Base-by-base conservation (phyloP, 139 green algal species). In the Closterium sp. region DNA sequence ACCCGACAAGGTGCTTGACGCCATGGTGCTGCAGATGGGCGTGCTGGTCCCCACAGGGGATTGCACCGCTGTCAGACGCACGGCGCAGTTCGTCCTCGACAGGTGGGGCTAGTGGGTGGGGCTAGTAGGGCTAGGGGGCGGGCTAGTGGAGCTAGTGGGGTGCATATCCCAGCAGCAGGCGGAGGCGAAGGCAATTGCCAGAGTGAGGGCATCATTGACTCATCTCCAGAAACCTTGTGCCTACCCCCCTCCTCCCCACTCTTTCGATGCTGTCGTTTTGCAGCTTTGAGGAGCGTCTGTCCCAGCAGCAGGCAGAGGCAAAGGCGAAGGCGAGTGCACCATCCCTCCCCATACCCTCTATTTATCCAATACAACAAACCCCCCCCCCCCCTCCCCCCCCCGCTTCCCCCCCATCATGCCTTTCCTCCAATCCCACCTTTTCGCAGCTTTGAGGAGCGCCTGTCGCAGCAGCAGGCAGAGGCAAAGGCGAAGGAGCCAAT, bases 11-110 rank as follows among this genome's bases (percentile, higher is more conserved):
- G 93, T 94, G 76, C 93, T 99, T 85, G 96, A 98, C 34, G 97
- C 97, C 28, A 95, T 99, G 33, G 92, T 97, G 64, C 64, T 10
- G 10, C 92, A 95, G 55, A 98, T 99, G 97, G 97, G 97, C n/a
- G 97, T 99, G 86, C 96, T 99, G 30, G 96, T 99, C 66, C 91
- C 93, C 31, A 93, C 87, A 21, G 96, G 95, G 5, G 98, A 99
- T 95, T 92, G 95, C 33, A 97, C 96, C 16, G 96, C 98, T 7
- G 95, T 99, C 10, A 94, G 96, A 32, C 93, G 98, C 34, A 99
- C 98, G 9, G 98, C 96, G 16, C 95, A 98, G 84, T 99, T 99
- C 96, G 99, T 99, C 96, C 96, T 99, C 32, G 96, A 76, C 55
- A 28, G 16, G 55, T n/a, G n/a, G n/a, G n/a, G n/a, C n/a, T n/a